A percentile compares a stretch with the other conserved stretches of the same genome.
phyloP scores from a whole-genome alignment of 2,329 filamentous ascomycete genomes.

The Alternaria hordeiaustralica region DNA sequence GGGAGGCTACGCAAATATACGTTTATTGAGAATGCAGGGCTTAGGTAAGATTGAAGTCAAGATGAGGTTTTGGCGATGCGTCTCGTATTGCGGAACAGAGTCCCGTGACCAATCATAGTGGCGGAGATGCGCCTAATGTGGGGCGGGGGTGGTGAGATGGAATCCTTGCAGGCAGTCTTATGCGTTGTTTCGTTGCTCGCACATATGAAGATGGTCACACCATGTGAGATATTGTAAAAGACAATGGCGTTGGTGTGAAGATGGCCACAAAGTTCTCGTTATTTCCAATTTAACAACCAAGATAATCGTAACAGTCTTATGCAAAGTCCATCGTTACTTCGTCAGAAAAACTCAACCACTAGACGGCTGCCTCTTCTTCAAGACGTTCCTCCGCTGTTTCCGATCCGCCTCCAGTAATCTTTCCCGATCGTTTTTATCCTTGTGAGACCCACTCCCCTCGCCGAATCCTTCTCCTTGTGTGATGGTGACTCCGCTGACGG shows the following conservation, averaged over 20 bases:
- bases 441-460: neutral
- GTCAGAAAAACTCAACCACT: neutral
- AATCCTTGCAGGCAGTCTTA: neutral
- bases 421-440: slow-evolving; percentile 1
- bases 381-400: slow-evolving; percentile 8
- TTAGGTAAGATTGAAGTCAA: neutral
- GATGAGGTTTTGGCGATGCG: neutral
- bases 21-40: neutral
- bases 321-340: neutral
- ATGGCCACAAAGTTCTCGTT: neutral
- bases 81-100: neutral
- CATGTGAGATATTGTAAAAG: neutral
- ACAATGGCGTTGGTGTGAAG: neutral
- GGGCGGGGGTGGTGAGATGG: neutral
- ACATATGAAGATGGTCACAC: neutral
- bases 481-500: slow-evolving; percentile 39
- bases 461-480: slow-evolving; percentile 23
- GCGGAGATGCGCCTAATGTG: neutral
- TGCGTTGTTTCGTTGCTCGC: neutral
- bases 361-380: slow-evolving; percentile 9
- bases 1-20: too few species aligned
- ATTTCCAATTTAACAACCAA: neutral
- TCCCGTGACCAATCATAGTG: neutral
- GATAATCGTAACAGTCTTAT: neutral
- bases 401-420: slow-evolving; percentile 3